Evolutionary conservation across 2,329 filamentous ascomycete species (phyloP).

Genomic region (Pseudogymnoascus sp.): DNA sequence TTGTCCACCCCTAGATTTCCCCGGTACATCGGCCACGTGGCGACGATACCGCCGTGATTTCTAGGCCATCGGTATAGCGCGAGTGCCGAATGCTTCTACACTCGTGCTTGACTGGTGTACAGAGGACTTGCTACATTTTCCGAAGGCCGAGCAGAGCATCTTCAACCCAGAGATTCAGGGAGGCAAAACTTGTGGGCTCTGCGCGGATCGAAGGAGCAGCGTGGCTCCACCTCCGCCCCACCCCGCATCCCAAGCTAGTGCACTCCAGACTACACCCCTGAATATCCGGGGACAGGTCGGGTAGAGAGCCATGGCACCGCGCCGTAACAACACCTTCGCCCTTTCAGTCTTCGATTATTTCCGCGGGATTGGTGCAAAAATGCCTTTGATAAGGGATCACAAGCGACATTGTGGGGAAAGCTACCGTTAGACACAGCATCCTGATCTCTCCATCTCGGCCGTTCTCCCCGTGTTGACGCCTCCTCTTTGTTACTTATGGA

Average conservation of each 20-base stretch:
- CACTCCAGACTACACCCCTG: too few species aligned
- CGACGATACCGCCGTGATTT: too few species aligned
- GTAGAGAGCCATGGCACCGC: too few species aligned
- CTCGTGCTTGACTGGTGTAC: background rate
- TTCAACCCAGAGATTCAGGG: background rate
- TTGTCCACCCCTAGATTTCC: background rate
- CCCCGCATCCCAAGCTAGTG: too few species aligned
- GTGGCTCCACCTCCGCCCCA: background rate
- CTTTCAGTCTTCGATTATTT: background rate
- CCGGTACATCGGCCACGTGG: too few species aligned
- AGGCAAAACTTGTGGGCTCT: too few species aligned
- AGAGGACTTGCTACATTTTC: too few species aligned
- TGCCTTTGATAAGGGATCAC: background rate
- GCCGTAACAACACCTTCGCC: too few species aligned
- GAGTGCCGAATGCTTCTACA: background rate
- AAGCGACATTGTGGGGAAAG: background rate
- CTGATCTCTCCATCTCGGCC: too few species aligned
- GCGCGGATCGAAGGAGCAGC: too few species aligned
- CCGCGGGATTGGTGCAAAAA: background rate
- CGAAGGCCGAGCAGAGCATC: background rate
- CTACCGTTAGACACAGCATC: background rate
- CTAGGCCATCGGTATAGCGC: too few species aligned
- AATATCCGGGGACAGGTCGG: too few species aligned
- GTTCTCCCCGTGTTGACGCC: background rate
- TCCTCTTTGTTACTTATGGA: background rate